A percentile compares a stretch with the other conserved stretches of the same genome.
phyloP scores from a whole-genome alignment of 78 protist genomes.

The Protostelium mycophagum region DNA sequence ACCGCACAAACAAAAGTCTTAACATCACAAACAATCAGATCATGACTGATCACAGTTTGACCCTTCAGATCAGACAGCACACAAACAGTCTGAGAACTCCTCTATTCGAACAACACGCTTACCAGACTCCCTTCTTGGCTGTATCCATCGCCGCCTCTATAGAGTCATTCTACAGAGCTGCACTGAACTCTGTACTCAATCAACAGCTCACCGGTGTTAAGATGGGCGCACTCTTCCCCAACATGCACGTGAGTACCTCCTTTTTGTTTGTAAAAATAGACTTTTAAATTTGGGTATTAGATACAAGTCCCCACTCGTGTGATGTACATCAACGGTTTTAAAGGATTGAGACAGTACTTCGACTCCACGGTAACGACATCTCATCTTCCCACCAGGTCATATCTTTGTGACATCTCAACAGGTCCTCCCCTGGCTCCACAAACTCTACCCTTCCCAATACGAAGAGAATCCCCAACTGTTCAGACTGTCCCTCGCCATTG shows the following conservation, averaged over 20 bases:
- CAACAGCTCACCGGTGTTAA: conserved; percentile 1
- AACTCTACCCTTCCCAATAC: not conserved
- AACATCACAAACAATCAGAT: too few species aligned
- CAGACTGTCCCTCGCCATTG: conserved; percentile 8
- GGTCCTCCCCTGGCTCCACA: not conserved
- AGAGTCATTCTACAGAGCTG: conserved; percentile 44
- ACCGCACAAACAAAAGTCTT: too few species aligned
- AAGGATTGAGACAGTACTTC: conserved; percentile 3
- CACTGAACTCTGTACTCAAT: conserved; percentile 28
- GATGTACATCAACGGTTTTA: conserved; percentile 55
- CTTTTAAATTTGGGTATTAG: not conserved
- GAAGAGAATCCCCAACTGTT: not conserved
- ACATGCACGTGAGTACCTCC: conserved; percentile 9
- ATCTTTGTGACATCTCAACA: not conserved
- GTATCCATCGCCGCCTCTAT: conserved; percentile 31
- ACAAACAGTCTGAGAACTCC: not conserved
- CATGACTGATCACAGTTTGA: not conserved
- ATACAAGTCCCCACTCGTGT: conserved; percentile 38
- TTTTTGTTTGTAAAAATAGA: not conserved
- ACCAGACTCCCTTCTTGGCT: conserved; percentile 11
- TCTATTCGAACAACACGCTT: not conserved
- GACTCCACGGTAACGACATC: not conserved
- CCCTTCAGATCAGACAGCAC: not conserved
- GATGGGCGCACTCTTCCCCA: conserved; percentile 14
- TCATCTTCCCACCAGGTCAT: too few species aligned